These are phyloP conservation scores for Colletotrichum karsti DNA, from an alignment of 2,329 filamentous ascomycete species.

Conservation along the genomic window DNA sequence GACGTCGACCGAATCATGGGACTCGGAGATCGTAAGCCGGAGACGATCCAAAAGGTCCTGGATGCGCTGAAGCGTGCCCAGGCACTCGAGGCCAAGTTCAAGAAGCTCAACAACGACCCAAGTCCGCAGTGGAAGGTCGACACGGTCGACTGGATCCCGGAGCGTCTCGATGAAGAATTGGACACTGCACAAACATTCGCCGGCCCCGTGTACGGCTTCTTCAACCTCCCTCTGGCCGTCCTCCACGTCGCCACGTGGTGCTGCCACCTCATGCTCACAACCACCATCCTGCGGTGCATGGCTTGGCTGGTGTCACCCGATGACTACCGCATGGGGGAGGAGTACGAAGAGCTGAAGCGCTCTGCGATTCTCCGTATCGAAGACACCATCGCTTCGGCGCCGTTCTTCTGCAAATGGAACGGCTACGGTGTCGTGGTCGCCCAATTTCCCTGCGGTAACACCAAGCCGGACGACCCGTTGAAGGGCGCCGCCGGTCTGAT, in stretches of 20 bases:
- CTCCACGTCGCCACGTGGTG: slow-evolving; percentile 32
- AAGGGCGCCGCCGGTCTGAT: slow-evolving; percentile 33
- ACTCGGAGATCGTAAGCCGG: slow-evolving; percentile 20
- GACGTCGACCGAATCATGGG: slow-evolving; percentile 27
- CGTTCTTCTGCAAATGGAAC: slow-evolving; percentile 32
- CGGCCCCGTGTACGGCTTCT: slow-evolving; percentile 32
- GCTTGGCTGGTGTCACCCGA: slow-evolving; percentile 32
- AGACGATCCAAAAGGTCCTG: slow-evolving; percentile 24
- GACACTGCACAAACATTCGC: slow-evolving; percentile 9
- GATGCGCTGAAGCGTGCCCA: slow-evolving; percentile 25
- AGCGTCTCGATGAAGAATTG: slow-evolving; percentile 25
- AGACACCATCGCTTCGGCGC: slow-evolving; percentile 30
- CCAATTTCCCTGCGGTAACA: slow-evolving; percentile 29
- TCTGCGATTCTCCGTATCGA: slow-evolving; percentile 29
- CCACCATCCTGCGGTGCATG: slow-evolving; percentile 32
- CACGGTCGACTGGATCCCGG: slow-evolving; percentile 17
- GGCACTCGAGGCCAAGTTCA: slow-evolving; percentile 24
- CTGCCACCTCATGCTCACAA: slow-evolving; percentile 33
- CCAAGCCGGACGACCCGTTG: slow-evolving; percentile 18
- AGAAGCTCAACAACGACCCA: slow-evolving; percentile 28
- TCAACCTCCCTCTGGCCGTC: slow-evolving; percentile 29
- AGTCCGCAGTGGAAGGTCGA: slow-evolving; percentile 27
- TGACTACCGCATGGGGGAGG: slow-evolving; percentile 28
- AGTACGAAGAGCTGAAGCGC: slow-evolving; percentile 29
- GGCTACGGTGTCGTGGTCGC: slow-evolving; percentile 26